A percentile compares a stretch with the other conserved stretches of the same genome.
Evolutionary conservation across 768 basidiomycete genomes (phyloP).

Genomic region (Psilocybe cubensis): DNA sequence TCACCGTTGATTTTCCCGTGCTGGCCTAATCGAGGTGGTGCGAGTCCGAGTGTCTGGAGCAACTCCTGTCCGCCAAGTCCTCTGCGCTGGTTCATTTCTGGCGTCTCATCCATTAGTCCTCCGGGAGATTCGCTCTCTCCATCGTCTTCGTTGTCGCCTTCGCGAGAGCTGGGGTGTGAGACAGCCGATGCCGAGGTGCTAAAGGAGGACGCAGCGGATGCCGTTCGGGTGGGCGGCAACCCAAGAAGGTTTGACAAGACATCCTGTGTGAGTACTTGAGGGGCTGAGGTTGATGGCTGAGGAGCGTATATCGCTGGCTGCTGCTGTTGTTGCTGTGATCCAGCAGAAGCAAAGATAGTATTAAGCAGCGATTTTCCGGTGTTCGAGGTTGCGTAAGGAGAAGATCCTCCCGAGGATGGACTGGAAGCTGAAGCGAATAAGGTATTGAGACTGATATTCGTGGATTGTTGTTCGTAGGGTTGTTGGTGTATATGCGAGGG

Average conservation of each 20-base stretch:
- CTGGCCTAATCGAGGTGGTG: conserved; percentile 20
- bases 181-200: conserved; percentile 27
- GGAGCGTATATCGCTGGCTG: conserved; percentile 17
- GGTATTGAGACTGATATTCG: conserved; percentile 49
- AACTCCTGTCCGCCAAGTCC: conserved; percentile 25
- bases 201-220: conserved; percentile 40
- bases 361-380: conserved; percentile 67
- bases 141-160: conserved; percentile 63
- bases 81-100: conserved; percentile 29
- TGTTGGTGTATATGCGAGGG: conserved; percentile 13
- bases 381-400: conserved; percentile 23
- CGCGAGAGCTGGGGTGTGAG: conserved; percentile 50
- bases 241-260: conserved; percentile 71
- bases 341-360: conserved; percentile 76
- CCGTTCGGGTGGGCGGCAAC: conserved; percentile 45
- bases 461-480: conserved; percentile 16
- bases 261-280: conserved; percentile 73
- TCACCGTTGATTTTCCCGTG: conserved; percentile 48
- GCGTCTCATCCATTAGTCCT: conserved; percentile 42
- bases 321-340: neutral
- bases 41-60: conserved; percentile 21
- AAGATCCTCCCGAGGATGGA: conserved; percentile 26
- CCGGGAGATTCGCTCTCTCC: conserved; percentile 42
- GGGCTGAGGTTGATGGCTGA: conserved; percentile 46
- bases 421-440: conserved; percentile 40